A percentile compares a stretch with the other conserved stretches of the same genome.
Conservation (phyloP, 2,329 filamentous ascomycete genomes). For the Trichothecium sympodiale region DNA sequence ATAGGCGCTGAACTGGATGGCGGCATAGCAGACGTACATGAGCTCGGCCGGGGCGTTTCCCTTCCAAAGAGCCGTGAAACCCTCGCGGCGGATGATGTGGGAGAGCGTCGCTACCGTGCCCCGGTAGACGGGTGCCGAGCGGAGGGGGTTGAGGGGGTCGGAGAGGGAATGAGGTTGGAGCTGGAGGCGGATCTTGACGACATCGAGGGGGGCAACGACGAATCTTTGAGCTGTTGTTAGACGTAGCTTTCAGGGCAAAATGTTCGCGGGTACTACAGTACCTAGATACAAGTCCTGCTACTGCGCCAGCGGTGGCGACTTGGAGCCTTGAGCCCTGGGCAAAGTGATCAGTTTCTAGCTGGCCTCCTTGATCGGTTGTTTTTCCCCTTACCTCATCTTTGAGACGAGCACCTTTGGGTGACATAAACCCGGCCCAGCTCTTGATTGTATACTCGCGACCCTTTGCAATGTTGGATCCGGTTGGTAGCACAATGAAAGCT, state of each 20-base stretch:
- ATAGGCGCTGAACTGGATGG: conserved; percentile 83
- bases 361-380: too few species aligned
- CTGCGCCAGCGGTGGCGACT: conserved; percentile 43
- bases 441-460: not conserved
- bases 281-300: conserved; percentile 81
- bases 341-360: too few species aligned
- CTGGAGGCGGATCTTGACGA: conserved; percentile 95
- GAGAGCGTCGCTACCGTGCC: conserved; percentile 67
- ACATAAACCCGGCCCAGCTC: conserved; percentile 17
- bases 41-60: conserved; percentile 93
- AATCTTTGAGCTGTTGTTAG: conserved; percentile 48
- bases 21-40: conserved; percentile 86
- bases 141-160: conserved; percentile 55
- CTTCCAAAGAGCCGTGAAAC: conserved; percentile 85
- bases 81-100: conserved; percentile 70
- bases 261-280: too few species aligned
- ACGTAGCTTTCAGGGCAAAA: too few species aligned
- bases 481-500: too few species aligned
- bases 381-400: conserved; percentile 42
- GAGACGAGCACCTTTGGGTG: conserved; percentile 30
- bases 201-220: conserved; percentile 88
- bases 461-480: not conserved
- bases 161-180: conserved; percentile 79
- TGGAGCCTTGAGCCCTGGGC: conserved; percentile 44
- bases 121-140: conserved; percentile 47